These are phyloP conservation scores for Blastomyces silverae DNA, from an alignment of 2,329 filamentous ascomycete genomes.

Conservation along the genomic window DNA sequence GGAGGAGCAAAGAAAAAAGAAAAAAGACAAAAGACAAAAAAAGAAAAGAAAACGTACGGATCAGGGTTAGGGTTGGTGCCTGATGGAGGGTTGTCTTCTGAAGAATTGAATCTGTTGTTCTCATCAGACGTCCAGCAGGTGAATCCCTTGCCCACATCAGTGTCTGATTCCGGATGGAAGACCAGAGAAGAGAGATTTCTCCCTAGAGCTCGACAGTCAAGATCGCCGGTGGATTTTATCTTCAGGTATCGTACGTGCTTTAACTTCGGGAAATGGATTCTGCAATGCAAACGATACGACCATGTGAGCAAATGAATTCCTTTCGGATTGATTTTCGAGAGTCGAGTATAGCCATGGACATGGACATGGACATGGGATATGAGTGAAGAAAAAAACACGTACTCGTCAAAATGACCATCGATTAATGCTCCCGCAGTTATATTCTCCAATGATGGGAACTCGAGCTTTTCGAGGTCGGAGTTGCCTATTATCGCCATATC, in stretches of 20 bases:
- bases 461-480: background rate
- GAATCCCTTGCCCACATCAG: constrained; percentile 1
- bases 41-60: too few relatives aligned
- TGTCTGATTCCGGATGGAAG: background rate
- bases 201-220: constrained; percentile 8
- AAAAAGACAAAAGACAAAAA: too few relatives aligned
- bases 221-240: constrained; percentile 1
- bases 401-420: constrained; percentile 3
- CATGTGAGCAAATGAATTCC: background rate
- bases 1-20: too few relatives aligned
- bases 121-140: constrained; percentile 7
- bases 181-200: constrained; percentile 5
- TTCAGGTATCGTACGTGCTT: background rate
- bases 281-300: background rate
- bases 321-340: background rate
- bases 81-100: background rate
- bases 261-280: constrained; percentile 1
- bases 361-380: background rate
- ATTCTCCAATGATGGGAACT: constrained; percentile 3
- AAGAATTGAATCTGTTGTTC: constrained; percentile 8
- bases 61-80: too few relatives aligned
- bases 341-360: background rate
- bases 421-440: background rate
- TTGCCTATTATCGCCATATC: constrained; percentile 1
- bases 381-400: background rate